These are phyloP conservation scores for Saturnispora galanensis DNA, from an alignment of 805 yeast species.

Conservation along the genomic window DNA sequence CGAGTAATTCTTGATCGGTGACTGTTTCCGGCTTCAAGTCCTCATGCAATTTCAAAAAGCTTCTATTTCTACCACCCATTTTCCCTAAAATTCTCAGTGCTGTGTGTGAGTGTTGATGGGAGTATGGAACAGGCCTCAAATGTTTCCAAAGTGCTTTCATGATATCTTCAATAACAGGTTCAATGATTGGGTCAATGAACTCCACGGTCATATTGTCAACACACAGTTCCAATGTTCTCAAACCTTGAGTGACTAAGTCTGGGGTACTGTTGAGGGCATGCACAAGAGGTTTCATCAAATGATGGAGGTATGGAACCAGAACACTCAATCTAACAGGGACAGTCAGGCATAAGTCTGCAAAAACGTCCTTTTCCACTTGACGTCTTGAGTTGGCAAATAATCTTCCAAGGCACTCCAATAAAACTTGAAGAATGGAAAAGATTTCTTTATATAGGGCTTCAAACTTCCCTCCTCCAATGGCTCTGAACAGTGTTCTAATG, in stretches of 20 bases:
- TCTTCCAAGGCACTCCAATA: slow-evolving; percentile 76
- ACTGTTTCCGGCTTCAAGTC: slow-evolving; percentile 46
- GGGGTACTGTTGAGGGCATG: slow-evolving; percentile 83
- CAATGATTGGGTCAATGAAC: slow-evolving; percentile 93
- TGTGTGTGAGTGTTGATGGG: slow-evolving; percentile 91
- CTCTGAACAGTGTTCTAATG: slow-evolving; percentile 80
- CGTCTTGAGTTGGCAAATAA: slow-evolving; percentile 74
- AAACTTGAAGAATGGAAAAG: slow-evolving; percentile 78
- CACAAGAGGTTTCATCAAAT: slow-evolving; percentile 84
- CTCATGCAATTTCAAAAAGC: slow-evolving; percentile 66
- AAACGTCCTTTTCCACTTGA: slow-evolving; percentile 86
- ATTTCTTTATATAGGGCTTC: slow-evolving; percentile 89
- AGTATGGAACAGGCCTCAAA: slow-evolving; percentile 83
- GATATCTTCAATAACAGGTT: slow-evolving; percentile 90
- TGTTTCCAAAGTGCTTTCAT: slow-evolving; percentile 91
- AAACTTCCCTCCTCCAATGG: slow-evolving; percentile 95
- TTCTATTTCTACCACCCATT: slow-evolving; percentile 90
- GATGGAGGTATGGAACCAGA: slow-evolving; percentile 83
- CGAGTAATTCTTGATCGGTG: slow-evolving; percentile 58
- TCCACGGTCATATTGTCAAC: slow-evolving; percentile 95
- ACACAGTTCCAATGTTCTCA: slow-evolving; percentile 88
- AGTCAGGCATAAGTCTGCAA: slow-evolving; percentile 88
- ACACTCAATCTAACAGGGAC: slow-evolving; percentile 94
- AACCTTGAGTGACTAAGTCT: slow-evolving; percentile 88
- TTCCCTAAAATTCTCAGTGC: slow-evolving; percentile 90